Evolutionary conservation across 2,329 filamentous ascomycete species (phyloP).

Genomic region (Emergomyces africanus): DNA sequence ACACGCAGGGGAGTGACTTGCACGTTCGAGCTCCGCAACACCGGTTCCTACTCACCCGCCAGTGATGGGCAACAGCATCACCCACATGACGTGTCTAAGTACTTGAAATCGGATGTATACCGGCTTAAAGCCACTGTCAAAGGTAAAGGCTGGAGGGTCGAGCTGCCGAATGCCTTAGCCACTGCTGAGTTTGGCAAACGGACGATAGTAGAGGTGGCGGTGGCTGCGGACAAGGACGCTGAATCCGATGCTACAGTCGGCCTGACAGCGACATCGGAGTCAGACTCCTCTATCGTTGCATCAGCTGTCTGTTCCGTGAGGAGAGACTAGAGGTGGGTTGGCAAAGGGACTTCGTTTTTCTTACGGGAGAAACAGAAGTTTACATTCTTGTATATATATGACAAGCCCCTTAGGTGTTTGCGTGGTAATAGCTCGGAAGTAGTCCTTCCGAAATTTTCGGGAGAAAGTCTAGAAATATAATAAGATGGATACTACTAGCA

Average conservation of each 20-base stretch:
- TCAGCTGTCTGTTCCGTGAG: slow-evolving; percentile 6
- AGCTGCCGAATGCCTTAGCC: slow-evolving; percentile 10
- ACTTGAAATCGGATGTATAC: slow-evolving; percentile 11
- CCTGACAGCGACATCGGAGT: slow-evolving; percentile 10
- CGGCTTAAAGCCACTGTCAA: slow-evolving; percentile 9
- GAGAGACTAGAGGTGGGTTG: slow-evolving; percentile 2
- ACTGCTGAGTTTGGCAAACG: slow-evolving; percentile 7
- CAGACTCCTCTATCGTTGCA: slow-evolving; percentile 5
- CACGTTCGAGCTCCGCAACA: slow-evolving; percentile 9
- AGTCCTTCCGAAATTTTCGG: neutral
- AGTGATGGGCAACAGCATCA: slow-evolving; percentile 3
- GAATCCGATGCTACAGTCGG: slow-evolving; percentile 1
- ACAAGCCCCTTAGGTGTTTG: neutral
- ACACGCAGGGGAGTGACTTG: slow-evolving; percentile 9
- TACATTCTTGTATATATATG: neutral
- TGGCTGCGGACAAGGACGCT: slow-evolving; percentile 7
- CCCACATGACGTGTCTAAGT: slow-evolving; percentile 8
- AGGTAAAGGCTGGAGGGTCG: slow-evolving; percentile 10
- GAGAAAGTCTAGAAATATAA: neutral
- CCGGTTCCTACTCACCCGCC: slow-evolving; percentile 5
- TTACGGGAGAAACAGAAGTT: neutral
- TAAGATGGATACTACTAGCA: neutral
- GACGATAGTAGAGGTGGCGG: slow-evolving; percentile 8
- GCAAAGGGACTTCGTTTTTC: neutral
- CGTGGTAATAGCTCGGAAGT: neutral